Evolutionary conservation across 352 stramenopile genomes (phyloP), one percentile per base, ranked within the genome.

Genomic region (Phytopythium montanum): DNA sequence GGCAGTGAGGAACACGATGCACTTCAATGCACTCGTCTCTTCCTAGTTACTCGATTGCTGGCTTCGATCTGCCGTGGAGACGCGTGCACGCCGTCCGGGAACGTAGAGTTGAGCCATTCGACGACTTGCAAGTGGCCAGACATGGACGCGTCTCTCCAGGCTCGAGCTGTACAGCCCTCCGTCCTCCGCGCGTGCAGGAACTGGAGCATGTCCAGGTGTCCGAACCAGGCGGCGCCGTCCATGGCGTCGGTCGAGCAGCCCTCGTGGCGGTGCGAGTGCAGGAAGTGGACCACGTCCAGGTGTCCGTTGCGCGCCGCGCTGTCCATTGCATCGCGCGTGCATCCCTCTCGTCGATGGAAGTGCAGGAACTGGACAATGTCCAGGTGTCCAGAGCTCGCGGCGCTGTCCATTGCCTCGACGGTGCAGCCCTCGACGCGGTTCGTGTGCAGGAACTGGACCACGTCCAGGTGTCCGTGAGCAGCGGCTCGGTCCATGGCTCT

Each of bases 371-470:
- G 25, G 1, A 54, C 46, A 19, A 54, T 19, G 2, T 4, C 0
- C 18, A 54, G 46, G 46, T 54, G 46, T 8, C 46, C 46, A 5
- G 38, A 54, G 46, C 46, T 38, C 46, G 46, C 46, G 25, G 46
- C 46, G 46, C 46, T 54, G 46, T 54, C 28, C 46, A 54, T 54
- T 14, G 46, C 46, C 28, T 54, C 46, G 18, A 28, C 38, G 10
- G 50, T 55, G 41, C 58, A 64, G 1, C 58, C 58, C 49, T 64
- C 58, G 4, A 1, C 23, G 14, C 58, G 57, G 42, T 63, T 26
- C 21, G 45, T 25, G 18, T 64, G 58, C 5, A 64, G 59, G 34
- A 64, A 64, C n/a, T 53, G 28, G 3, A 64, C 51, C 19, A 64
- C 45, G 21, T 50, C 51, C 5, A 64, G 36, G 10, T 64, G 51